Evolutionary conservation across 208 protist species (phyloP), one percentile per base, ranked within the genome.

Genomic region (Crithidia brevicula): DNA sequence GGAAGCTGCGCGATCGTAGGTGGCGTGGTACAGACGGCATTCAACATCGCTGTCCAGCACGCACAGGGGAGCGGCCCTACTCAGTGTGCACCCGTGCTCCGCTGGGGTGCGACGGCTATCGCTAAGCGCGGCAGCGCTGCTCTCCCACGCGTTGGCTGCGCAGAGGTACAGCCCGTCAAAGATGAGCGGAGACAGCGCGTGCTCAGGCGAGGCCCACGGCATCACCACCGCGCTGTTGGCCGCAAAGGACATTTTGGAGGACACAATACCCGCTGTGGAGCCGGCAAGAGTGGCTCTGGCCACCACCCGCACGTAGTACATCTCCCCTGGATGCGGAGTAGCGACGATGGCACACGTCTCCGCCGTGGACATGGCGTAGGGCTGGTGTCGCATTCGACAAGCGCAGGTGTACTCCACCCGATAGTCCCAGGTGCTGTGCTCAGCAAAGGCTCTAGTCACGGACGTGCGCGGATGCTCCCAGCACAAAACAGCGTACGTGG

Each of bases 151-250:
- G 25, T 58, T 31, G 23, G 52, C 57, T 1, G 59, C 33, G 42
- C 64, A 76, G 28, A 92, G 71, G 52, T 85, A 72, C 31, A 92
- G 74, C 0, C 56, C 82, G 54, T 92, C 86, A 68, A 85, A 87
- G 23, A 92, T 74, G 63, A 65, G 82, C 4, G 62, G 80, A 18
- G 68, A 47, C 33, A 79, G 70, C 4, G 72, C 59, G 13, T 8
- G 15, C 8, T 40, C 36, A 16, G 36, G 0, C 1, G 72, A 30
- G 20, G 73, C 28, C 83, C 82, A 87, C 16, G 78, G 86, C 69
- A 79, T 77, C 1, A 22, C 1, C 25, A 68, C 18, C 7, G 38
- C 68, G 45, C 67, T 61, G 11, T 27, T 28, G 7, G 74, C 74
- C 0, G 45, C 60, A 38, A 80, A 72, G 6, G 63, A 47, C 7